A percentile compares a stretch with the other conserved stretches of the same genome.
phyloP scores from a whole-genome alignment of 495 filamentous ascomycete genomes.

The Immersiella caudata region DNA sequence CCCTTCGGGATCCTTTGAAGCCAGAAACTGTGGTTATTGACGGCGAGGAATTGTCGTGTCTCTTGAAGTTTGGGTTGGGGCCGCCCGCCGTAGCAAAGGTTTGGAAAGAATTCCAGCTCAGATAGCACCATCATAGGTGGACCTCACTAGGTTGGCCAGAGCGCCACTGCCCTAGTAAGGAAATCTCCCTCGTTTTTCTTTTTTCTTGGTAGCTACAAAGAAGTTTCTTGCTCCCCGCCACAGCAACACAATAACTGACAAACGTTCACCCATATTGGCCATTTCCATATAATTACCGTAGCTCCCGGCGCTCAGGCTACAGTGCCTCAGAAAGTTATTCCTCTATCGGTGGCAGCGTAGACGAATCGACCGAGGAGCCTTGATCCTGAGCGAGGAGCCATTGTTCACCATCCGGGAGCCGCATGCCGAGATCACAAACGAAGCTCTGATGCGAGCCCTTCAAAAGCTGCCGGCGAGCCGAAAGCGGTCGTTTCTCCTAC shows the following conservation, averaged over 20 bases:
- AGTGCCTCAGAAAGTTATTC: too few species aligned
- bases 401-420: conserved; percentile 11
- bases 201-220: too few species aligned
- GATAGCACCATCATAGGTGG: conserved; percentile 10
- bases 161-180: too few species aligned
- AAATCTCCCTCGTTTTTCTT: too few species aligned
- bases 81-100: conserved; percentile 8
- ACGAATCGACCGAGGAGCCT: conserved; percentile 8
- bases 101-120: conserved; percentile 13
- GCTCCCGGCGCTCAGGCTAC: too few species aligned
- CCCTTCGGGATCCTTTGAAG: conserved; percentile 5
- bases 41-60: conserved; percentile 3
- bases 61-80: conserved; percentile 10
- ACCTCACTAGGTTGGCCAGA: too few species aligned
- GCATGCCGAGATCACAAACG: conserved; percentile 10
- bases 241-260: too few species aligned
- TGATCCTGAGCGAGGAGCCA: conserved; percentile 12
- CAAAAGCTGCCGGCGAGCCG: conserved; percentile 10
- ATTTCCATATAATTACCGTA: too few species aligned
- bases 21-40: conserved; percentile 4
- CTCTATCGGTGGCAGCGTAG: too few species aligned
- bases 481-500: conserved; percentile 3
- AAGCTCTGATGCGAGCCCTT: conserved; percentile 1
- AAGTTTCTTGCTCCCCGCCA: too few species aligned
- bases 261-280: too few species aligned